phyloP scores from a whole-genome alignment of 306 rosid genomes.

The Prunus davidiana region DNA sequence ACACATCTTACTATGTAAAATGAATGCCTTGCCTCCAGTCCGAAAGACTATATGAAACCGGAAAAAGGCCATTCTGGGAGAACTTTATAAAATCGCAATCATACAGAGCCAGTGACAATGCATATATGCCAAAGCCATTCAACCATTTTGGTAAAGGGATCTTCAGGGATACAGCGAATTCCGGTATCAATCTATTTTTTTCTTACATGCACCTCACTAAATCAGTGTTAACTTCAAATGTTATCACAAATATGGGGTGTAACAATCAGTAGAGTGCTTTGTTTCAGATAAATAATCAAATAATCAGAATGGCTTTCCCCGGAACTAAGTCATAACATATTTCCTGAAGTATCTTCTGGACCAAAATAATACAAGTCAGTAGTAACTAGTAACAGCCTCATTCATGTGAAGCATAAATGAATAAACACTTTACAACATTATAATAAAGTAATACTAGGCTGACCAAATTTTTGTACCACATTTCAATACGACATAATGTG shows the following conservation, averaged over 20 bases:
- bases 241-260: background rate
- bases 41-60: background rate
- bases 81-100: background rate
- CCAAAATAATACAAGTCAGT: background rate
- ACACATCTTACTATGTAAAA: background rate
- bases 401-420: background rate
- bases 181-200: background rate
- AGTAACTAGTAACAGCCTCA: background rate
- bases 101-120: background rate
- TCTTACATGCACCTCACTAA: background rate
- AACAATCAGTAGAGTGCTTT: background rate
- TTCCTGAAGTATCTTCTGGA: too few species aligned
- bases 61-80: background rate
- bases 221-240: background rate
- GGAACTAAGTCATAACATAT: too few species aligned
- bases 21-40: background rate
- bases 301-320: too few species aligned
- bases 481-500: too few species aligned
- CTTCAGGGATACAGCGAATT: background rate
- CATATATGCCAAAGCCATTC: background rate
- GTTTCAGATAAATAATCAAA: too few species aligned
- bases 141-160: background rate
- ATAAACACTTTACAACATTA: background rate
- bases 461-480: too few species aligned
- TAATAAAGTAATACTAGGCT: background rate